A percentile compares a stretch with the other conserved stretches of the same genome.
These are phyloP conservation scores for Auxenochlorella pyrenoidosa DNA, from an alignment of 139 green algal genomes.

Conservation along the genomic window DNA sequence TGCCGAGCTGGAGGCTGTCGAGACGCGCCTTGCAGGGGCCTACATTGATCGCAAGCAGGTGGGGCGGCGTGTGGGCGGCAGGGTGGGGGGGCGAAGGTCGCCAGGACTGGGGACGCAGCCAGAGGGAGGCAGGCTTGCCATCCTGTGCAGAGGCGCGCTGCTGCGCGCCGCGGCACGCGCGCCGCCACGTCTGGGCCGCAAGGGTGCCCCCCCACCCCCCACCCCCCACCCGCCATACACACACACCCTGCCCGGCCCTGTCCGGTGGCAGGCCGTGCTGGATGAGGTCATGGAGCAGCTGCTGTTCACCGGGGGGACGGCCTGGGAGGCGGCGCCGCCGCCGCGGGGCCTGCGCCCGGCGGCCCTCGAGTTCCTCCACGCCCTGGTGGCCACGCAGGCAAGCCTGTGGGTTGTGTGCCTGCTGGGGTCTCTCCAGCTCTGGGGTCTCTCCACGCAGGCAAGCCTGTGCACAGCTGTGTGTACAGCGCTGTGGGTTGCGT, in stretches of 20 bases:
- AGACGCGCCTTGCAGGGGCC: neutral
- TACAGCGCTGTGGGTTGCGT: too few species aligned
- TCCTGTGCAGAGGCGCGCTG: too few species aligned
- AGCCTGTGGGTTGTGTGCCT: neutral
- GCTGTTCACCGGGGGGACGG: conserved; percentile 43
- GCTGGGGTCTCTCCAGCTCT: too few species aligned
- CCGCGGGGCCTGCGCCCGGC: conserved; percentile 30
- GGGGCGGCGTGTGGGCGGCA: neutral
- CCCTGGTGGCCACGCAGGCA: conserved; percentile 39
- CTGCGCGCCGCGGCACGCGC: too few species aligned
- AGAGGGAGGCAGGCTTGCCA: too few species aligned
- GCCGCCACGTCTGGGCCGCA: too few species aligned
- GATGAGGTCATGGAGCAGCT: conserved; percentile 37
- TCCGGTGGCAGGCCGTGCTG: neutral
- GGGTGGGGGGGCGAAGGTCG: too few species aligned
- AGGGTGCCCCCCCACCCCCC: too few species aligned
- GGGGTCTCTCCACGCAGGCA: too few species aligned
- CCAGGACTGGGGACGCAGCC: too few species aligned
- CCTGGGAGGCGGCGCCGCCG: conserved; percentile 27
- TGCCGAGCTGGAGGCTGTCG: conserved; percentile 20
- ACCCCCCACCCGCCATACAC: neutral
- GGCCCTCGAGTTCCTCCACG: conserved; percentile 57
- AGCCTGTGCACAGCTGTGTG: too few species aligned
- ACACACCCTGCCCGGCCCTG: too few species aligned
- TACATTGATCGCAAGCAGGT: conserved; percentile 30